These are phyloP conservation scores for Phytophthora boehmeriae DNA, from an alignment of 352 stramenopile genomes.

Conservation along the genomic window DNA sequence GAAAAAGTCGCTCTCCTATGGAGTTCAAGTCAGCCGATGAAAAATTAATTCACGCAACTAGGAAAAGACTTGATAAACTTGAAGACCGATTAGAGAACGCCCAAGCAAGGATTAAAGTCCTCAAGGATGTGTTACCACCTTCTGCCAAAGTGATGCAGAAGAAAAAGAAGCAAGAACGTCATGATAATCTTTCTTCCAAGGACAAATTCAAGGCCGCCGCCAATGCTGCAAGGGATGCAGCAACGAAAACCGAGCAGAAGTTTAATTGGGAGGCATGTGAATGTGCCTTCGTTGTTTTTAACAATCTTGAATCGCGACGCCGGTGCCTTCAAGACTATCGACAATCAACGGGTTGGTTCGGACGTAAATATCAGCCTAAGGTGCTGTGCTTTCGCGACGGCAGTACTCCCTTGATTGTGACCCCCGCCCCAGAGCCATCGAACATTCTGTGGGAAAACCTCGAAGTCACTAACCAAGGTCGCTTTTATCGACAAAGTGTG, in stretches of 20 bases:
- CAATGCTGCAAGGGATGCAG: conserved; percentile 13
- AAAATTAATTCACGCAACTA: conserved; percentile 39
- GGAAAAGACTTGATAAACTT: conserved; percentile 23
- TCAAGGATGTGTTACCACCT: conserved; percentile 43
- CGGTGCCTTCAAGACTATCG: conserved; percentile 83
- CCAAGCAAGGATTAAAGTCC: conserved; percentile 49
- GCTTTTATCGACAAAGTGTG: conserved; percentile 68
- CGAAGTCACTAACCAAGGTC: conserved; percentile 60
- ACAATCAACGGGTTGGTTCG: conserved; percentile 45
- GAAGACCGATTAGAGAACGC: conserved; percentile 39
- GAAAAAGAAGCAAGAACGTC: conserved; percentile 25
- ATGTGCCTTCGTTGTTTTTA: conserved; percentile 89
- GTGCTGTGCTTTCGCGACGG: conserved; percentile 53
- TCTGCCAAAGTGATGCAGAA: conserved; percentile 20
- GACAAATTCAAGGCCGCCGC: conserved; percentile 35
- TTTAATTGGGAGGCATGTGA: conserved; percentile 72
- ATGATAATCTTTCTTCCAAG: conserved; percentile 6
- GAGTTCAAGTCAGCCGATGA: conserved; percentile 38
- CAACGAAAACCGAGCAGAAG: conserved; percentile 37
- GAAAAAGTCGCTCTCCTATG: conserved; percentile 39
- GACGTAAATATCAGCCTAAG: conserved; percentile 51
- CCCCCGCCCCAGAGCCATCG: conserved; percentile 67
- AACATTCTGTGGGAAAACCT: conserved; percentile 90
- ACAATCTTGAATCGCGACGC: conserved; percentile 76
- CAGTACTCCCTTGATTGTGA: conserved; percentile 50